Evolutionary conservation across 2,329 filamentous ascomycete species (phyloP), one percentile per base, ranked within the genome.

Genomic region (Ophiognomonia clavigignenti-juglandacearum): DNA sequence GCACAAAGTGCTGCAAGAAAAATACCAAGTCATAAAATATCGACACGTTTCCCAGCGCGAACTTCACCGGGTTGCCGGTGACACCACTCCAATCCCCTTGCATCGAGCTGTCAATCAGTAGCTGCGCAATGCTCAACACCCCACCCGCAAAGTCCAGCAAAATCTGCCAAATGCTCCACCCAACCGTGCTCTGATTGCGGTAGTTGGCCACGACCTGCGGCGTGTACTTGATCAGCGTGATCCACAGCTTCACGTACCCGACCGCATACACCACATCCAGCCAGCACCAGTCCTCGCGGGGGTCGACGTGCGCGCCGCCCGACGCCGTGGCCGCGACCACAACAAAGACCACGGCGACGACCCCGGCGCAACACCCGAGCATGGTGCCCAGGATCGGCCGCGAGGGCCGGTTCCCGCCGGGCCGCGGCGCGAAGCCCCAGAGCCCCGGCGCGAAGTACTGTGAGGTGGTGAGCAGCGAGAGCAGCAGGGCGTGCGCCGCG

Each of bases 201-300:
- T 85, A 90, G 70, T 97, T 97, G 57, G 85, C 75, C 59, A 86
- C 74, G 31, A 87, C 81, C 72, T 96, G 90, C 5, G 93, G 93
- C 39, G 88, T 83, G 67, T 96, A 97, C 70, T 98, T 98, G 67
- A 95, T 78, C 22, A 96, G 70, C 0, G 92, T 96, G 55, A 95
- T 80, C 45, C 91, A 66, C 27, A 98, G 74, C 69, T 98, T 98
- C 62, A 95, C 84, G 62, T 95, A 95, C 35, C 88, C 88, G 26
- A 95, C 70, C 11, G 85, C 78, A 60, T 83, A 82, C 40, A 80
- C 72, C 43, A 80, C 72, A 58, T 85, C 82, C 35, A 85, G 75
- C 66, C 74, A 80, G 45, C 77, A 76, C 80, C 80, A 85, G 43
- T 71, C 70, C 34, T 57, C 65, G 23, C 58, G 60, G 3, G 74